Base-by-base conservation (phyloP, 2,329 filamentous ascomycete genomes). In the Cercospora zeae-maydis region DNA sequence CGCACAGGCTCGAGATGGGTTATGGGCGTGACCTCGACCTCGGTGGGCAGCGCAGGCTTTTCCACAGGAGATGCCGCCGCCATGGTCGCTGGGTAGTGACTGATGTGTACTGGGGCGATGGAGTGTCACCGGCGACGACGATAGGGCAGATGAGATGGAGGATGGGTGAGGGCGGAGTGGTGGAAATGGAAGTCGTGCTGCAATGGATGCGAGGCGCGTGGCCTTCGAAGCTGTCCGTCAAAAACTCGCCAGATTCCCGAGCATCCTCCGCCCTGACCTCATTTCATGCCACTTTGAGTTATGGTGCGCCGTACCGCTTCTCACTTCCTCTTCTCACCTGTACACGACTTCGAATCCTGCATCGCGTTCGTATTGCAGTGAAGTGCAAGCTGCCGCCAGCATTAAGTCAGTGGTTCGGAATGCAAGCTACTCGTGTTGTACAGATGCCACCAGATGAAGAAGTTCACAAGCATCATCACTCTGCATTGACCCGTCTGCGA, bases 31-130 rank as follows among this genome's bases (percentile, higher is more conserved):
- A 66, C 61, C 33, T 69, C 63, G 51, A 66, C 58, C 57, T 66
- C 64, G 58, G 63, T 61, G 37, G 71, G 68, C 21, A 66, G 64
- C 60, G 65, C 69, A 62, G 64, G 60, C 68, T 72, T 71, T 68
- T 72, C 72, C 65, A 67, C 55, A 63, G 66, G 65, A 59, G 66
- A 31, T 60, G 59, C 62, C 57, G 65, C 62, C 57, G 62, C 62
- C 62, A 63, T 63, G 36, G 33, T 60, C 49, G 36, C 24, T 27
- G 19, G 37, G 45, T 31, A 27, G 57, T 33, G 45, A 19, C 10
- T 14, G 24, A 5, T 24, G 10, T 27, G 11, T n/a, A 14, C 33
- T 27, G 24, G 19, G 16, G 53, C 53, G 53, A 56, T 37, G 53
- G 53, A 52, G 4, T 30, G 14, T 31, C 47, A 52, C 24, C 30